A percentile compares a stretch with the other conserved stretches of the same genome.
Evolutionary conservation across 2,329 filamentous ascomycete species (phyloP).

Genomic region (Fusarium anthophilum): DNA sequence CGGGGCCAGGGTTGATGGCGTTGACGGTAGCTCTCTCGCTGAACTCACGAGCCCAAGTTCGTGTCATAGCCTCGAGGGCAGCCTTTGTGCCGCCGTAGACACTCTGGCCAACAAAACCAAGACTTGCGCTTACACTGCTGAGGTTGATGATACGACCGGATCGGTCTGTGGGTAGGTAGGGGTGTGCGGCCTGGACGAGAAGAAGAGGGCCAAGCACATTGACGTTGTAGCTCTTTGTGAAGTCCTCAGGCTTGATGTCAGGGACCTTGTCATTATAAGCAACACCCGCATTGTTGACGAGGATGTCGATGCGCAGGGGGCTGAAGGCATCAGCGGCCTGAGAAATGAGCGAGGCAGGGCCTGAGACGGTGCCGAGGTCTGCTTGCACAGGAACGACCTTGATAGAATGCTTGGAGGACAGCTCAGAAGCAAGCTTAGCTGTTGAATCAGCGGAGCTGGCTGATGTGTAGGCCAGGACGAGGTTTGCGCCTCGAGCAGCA

Average conservation of each 20-base stretch:
- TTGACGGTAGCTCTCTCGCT: constrained; percentile 62
- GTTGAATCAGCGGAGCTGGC: constrained; percentile 31
- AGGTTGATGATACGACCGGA: constrained; percentile 65
- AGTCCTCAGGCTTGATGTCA: constrained; percentile 70
- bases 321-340: constrained; percentile 38
- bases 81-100: constrained; percentile 65
- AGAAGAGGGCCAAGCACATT: constrained; percentile 84
- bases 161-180: constrained; percentile 76
- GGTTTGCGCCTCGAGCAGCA: constrained; percentile 41
- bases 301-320: constrained; percentile 62
- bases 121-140: constrained; percentile 58
- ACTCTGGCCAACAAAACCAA: constrained; percentile 60
- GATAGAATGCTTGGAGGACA: constrained; percentile 62
- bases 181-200: constrained; percentile 75
- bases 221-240: constrained; percentile 75
- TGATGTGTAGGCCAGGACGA: constrained; percentile 41
- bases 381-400: constrained; percentile 71
- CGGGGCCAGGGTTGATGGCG: constrained; percentile 63
- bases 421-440: constrained; percentile 33
- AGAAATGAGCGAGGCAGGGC: constrained; percentile 37
- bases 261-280: constrained; percentile 69
- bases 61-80: constrained; percentile 64
- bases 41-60: constrained; percentile 64
- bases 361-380: constrained; percentile 48
- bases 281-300: constrained; percentile 84